Conservation (phyloP, 2,329 filamentous ascomycete genomes). For the Colletotrichum melonis region DNA sequence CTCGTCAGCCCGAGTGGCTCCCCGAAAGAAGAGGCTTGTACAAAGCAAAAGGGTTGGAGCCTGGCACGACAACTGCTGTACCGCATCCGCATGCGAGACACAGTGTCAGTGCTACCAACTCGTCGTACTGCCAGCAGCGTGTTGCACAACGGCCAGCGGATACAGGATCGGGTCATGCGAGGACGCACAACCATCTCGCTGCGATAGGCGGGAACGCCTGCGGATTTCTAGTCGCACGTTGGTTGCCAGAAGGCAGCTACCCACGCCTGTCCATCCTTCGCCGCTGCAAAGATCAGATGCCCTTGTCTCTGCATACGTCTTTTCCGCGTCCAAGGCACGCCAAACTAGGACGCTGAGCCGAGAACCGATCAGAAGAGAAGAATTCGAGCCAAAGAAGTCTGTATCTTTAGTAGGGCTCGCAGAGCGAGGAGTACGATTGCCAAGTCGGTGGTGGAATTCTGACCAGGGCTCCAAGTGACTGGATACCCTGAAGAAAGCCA, state of each 20-base stretch:
- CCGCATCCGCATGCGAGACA: constrained; percentile 48
- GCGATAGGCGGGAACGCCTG: constrained; percentile 46
- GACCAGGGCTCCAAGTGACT: constrained; percentile 7
- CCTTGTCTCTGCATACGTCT: constrained; percentile 9
- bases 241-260: constrained; percentile 48
- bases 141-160: constrained; percentile 56
- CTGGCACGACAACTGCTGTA: constrained; percentile 50
- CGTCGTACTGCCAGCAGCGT: constrained; percentile 58
- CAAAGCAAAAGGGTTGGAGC: constrained; percentile 41
- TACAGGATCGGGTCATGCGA: constrained; percentile 53
- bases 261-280: constrained; percentile 42
- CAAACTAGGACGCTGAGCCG: constrained; percentile 6
- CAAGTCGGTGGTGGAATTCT: constrained; percentile 1
- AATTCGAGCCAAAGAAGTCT: constrained; percentile 1
- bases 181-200: constrained; percentile 47
- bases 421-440: neutral
- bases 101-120: constrained; percentile 44
- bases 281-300: constrained; percentile 1
- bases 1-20: constrained; percentile 39
- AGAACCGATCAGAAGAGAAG: neutral
- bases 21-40: constrained; percentile 26
- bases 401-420: constrained; percentile 5
- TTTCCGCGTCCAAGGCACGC: neutral
- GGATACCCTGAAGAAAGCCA: constrained; percentile 22
- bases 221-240: constrained; percentile 48